Percentiles rank a stretch among this genome's conserved stretches.
These are phyloP conservation scores for Puccinia brachypodii DNA, from an alignment of 1,284 basidiomycete genomes.

Conservation along the genomic window DNA sequence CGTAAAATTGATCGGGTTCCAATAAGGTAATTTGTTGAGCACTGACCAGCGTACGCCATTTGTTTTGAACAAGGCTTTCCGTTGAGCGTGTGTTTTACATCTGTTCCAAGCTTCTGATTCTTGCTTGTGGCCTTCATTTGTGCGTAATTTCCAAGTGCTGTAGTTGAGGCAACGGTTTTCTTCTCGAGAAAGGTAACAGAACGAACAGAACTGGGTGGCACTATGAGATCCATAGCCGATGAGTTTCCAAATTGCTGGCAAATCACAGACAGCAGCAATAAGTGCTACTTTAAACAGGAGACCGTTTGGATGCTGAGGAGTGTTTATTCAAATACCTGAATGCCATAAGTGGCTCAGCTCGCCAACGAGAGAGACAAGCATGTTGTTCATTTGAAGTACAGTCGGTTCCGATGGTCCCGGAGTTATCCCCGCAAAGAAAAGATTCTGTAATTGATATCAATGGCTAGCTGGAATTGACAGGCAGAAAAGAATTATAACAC, in stretches of 20 bases:
- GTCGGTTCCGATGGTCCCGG: constrained; percentile 1
- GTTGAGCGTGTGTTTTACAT: not conserved
- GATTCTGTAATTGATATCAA: no score
- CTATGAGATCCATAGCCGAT: constrained; percentile 25
- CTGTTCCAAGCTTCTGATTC: constrained; percentile 13
- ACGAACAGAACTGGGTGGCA: not conserved
- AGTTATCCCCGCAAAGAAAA: no score
- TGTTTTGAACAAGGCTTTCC: not conserved
- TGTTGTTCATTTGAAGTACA: constrained; percentile 24
- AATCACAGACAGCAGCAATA: constrained; percentile 15
- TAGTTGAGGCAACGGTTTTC: not conserved
- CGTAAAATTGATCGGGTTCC: constrained; percentile 7
- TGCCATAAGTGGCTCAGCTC: constrained; percentile 3
- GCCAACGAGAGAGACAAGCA: not conserved
- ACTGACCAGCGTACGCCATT: constrained; percentile 21
- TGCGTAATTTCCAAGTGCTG: not conserved
- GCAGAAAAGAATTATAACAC: no score
- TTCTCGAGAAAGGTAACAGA: constrained; percentile 12
- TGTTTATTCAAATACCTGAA: not conserved
- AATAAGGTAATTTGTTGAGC: constrained; percentile 19
- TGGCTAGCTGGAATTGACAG: no score
- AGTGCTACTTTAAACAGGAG: constrained; percentile 13
- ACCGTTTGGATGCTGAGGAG: not conserved
- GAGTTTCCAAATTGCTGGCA: constrained; percentile 18
- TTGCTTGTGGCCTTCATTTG: not conserved